phyloP scores from a whole-genome alignment of 768 basidiomycete genomes.

The Lepiota brunneoincarnata region DNA sequence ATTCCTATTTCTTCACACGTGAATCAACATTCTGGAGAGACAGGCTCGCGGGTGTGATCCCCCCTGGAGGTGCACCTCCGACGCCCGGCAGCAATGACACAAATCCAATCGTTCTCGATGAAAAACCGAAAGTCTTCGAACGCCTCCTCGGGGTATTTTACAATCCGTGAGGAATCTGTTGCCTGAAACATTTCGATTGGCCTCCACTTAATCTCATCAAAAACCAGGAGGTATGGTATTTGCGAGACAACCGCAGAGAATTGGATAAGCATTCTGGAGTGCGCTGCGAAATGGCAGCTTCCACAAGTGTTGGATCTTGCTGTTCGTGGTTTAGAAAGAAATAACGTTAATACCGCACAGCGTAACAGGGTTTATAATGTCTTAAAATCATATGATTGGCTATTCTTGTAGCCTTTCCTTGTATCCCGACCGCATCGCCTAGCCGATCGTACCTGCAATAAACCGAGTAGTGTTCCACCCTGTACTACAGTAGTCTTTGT shows the following conservation, averaged over 20 bases:
- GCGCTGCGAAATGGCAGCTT: neutral
- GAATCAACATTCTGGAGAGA: constrained; percentile 45
- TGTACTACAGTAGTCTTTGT: too few relatives aligned
- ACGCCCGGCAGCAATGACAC: constrained; percentile 28
- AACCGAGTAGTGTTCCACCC: too few relatives aligned
- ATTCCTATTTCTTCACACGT: constrained; percentile 50
- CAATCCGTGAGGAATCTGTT: constrained; percentile 38
- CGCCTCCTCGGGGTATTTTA: constrained; percentile 62
- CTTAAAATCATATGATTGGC: too few relatives aligned
- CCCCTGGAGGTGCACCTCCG: constrained; percentile 17
- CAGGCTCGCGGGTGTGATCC: constrained; percentile 21
- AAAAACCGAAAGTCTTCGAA: constrained; percentile 45
- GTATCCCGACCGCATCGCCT: too few relatives aligned
- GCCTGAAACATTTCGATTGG: too few relatives aligned
- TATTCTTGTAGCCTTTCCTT: too few relatives aligned
- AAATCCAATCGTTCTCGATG: constrained; percentile 36
- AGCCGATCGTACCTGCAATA: too few relatives aligned
- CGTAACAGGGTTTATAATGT: too few relatives aligned
- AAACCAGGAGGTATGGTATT: too few relatives aligned
- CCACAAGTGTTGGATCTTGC: too few relatives aligned
- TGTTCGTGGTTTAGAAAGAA: too few relatives aligned
- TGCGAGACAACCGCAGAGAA: neutral
- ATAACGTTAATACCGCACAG: too few relatives aligned
- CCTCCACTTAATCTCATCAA: neutral
- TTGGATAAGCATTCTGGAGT: neutral